A percentile compares a stretch with the other conserved stretches of the same genome.
phyloP scores from a whole-genome alignment of 345 rosid genomes.

The Ceriops zippeliana region DNA sequence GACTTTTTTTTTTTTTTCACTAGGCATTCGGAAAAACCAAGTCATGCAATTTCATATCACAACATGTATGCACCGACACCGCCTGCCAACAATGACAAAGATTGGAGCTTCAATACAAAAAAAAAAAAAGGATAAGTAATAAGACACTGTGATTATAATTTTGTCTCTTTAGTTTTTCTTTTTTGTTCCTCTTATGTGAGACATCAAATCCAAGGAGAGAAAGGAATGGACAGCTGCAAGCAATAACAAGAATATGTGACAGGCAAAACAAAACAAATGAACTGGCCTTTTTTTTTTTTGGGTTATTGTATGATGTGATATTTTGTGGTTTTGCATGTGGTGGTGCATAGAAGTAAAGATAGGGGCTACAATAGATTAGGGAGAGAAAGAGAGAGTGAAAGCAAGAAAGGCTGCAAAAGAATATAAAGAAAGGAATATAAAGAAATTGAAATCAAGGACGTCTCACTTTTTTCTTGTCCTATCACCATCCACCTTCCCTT shows the following conservation, averaged over 20 bases:
- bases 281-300: background rate
- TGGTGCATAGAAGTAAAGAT: conserved; percentile 12
- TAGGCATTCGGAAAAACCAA: too few relatives aligned
- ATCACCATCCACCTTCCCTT: conserved; percentile 37
- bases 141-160: too few relatives aligned
- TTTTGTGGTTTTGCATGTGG: background rate
- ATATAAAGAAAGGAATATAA: conserved; percentile 10
- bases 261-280: conserved; percentile 22
- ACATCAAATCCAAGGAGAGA: background rate
- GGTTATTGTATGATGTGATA: too few relatives aligned
- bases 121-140: too few relatives aligned
- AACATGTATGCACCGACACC: too few relatives aligned
- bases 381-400: background rate
- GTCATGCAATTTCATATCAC: too few relatives aligned
- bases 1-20: too few relatives aligned
- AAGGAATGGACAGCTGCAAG: background rate
- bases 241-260: conserved; percentile 1
- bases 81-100: too few relatives aligned
- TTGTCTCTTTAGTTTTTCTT: background rate
- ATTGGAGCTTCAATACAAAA: too few relatives aligned
- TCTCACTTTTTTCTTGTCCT: conserved; percentile 29
- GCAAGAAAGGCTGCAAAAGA: conserved; percentile 34
- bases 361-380: conserved; percentile 21
- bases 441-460: conserved; percentile 33
- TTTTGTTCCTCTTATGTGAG: background rate